Percentiles rank a stretch among this genome's conserved stretches.
Evolutionary conservation across 2,329 filamentous ascomycete species (phyloP).

Genomic region (Aureobasidium sp.): DNA sequence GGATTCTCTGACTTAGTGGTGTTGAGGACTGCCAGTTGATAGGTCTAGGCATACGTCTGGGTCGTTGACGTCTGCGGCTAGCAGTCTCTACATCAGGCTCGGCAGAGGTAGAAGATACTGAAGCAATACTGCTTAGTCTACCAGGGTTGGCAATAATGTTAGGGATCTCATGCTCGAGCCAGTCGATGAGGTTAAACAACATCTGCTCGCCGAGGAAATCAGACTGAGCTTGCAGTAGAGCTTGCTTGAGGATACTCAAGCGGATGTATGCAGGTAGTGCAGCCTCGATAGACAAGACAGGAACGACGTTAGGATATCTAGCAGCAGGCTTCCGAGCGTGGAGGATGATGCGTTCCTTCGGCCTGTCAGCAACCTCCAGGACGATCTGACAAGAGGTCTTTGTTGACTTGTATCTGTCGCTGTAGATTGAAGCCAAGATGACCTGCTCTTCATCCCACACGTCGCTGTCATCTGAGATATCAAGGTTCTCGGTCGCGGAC

Average conservation of each 20-base stretch:
- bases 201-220: slow-evolving; percentile 76
- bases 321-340: slow-evolving; percentile 62
- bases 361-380: slow-evolving; percentile 44
- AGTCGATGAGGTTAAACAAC: slow-evolving; percentile 84
- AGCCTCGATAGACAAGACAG: slow-evolving; percentile 59
- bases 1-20: slow-evolving; percentile 48
- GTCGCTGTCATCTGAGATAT: slow-evolving; percentile 34
- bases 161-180: slow-evolving; percentile 79
- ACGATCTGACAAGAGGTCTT: slow-evolving; percentile 57
- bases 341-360: slow-evolving; percentile 38
- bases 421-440: slow-evolving; percentile 79
- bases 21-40: slow-evolving; percentile 57
- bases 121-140: slow-evolving; percentile 72
- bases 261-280: slow-evolving; percentile 85
- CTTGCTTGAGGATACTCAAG: slow-evolving; percentile 73
- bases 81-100: slow-evolving; percentile 20
- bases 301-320: slow-evolving; percentile 60
- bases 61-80: slow-evolving; percentile 9
- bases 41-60: slow-evolving; percentile 37
- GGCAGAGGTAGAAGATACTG: slow-evolving; percentile 56
- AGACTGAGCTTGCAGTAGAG: slow-evolving; percentile 60
- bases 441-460: slow-evolving; percentile 79
- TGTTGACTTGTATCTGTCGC: slow-evolving; percentile 53
- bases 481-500: slow-evolving; percentile 28
- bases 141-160: slow-evolving; percentile 79